These are phyloP conservation scores for Tubosaeta brunneosetosa DNA, from an alignment of 768 basidiomycete species.

Conservation along the genomic window DNA sequence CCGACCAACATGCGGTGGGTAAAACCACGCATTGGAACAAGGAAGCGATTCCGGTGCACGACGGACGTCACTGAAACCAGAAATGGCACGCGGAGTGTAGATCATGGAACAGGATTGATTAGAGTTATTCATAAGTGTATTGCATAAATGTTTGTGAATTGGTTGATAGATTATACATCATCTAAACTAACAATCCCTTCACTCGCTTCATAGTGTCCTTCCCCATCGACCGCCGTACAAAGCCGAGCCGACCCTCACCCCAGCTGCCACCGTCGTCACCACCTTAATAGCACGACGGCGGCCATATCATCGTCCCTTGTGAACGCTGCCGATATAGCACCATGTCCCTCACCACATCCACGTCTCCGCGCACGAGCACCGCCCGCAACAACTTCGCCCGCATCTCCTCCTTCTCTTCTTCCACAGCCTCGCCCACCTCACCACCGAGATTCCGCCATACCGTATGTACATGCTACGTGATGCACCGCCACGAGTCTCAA, in stretches of 20 bases:
- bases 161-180: no score
- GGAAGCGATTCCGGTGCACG: no score
- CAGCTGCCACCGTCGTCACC: conserved; percentile 14
- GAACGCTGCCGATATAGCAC: conserved; percentile 51
- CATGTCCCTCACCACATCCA: conserved; percentile 47
- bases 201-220: conserved; percentile 11
- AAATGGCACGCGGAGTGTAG: background rate
- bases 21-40: background rate
- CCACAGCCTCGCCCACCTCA: background rate
- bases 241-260: conserved; percentile 13
- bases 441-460: conserved; percentile 63
- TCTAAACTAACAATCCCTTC: conserved; percentile 4
- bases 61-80: background rate
- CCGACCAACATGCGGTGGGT: background rate
- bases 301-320: conserved; percentile 35
- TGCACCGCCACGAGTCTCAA: conserved; percentile 67
- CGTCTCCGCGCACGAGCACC: conserved; percentile 47
- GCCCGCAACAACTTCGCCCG: conserved; percentile 47
- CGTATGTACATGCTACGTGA: conserved; percentile 67
- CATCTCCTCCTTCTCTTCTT: conserved; percentile 1
- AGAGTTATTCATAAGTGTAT: background rate
- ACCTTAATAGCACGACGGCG: conserved; percentile 48
- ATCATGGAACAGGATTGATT: background rate
- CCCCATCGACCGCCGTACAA: conserved; percentile 12
- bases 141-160: background rate